Evolutionary conservation across 768 basidiomycete species (phyloP), one percentile per base, ranked within the genome.

Genomic region (Crassisporium funariophilum): DNA sequence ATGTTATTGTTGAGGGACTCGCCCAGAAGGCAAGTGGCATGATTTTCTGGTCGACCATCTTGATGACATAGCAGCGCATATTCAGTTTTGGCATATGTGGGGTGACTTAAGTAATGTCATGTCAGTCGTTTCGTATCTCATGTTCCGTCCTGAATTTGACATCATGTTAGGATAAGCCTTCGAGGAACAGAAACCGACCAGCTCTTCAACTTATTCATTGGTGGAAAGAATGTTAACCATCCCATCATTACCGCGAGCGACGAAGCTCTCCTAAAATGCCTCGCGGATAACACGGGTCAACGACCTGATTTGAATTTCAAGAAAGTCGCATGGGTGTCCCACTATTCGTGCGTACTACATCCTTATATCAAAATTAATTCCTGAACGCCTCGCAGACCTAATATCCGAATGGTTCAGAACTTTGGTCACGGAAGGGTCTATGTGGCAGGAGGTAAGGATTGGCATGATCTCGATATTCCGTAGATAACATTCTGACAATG

Each of bases 31-130:
- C 74, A 36, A 24, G 70, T 52, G 15, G 9, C 8, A 35, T 22
- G 12, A 19, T 31, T 24, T 10, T 13, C 17, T 15, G 11, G 16
- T 25, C 21, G n/a, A 6, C 6, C 22, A 11, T 10, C n/a, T 21
- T 36, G 13, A 36, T 25, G 10, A 31, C 35, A 19, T 37, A 13
- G 29, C 35, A 13, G 15, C 20, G 2, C 29, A 36, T 10, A 25
- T 27, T 52, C 44, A 77, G 75, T 57, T 67, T 45, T 76, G 74
- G 75, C 75, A 76, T 51, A 72, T 72, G 60, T 77, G 75, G 75
- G 74, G 76, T 1, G 69, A 73, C 35, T 52, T 67, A 12, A 52
- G 57, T 15, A 60, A 46, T 19, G 54, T 63, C 11, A 47, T 71
- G 74, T 73, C 50, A 20, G 67, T 61, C 3, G 37, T n/a, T 43